Conservation (phyloP, 495 filamentous ascomycete genomes). For the Niebla homalea region DNA sequence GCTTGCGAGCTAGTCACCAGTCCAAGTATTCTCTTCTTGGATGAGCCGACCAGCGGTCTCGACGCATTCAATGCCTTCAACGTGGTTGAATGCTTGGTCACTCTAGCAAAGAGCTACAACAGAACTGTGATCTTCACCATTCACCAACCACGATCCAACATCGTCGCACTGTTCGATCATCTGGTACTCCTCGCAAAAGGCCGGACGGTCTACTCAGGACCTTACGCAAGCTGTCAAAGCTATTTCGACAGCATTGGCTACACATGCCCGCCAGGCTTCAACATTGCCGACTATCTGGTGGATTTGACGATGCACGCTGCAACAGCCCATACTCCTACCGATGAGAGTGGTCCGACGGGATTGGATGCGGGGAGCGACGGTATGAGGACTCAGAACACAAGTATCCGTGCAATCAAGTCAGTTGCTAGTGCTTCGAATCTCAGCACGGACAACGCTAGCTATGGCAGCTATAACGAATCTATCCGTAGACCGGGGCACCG, state of each 20-base stretch:
- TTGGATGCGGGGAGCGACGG: slow-evolving; percentile 29
- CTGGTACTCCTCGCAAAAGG: slow-evolving; percentile 82
- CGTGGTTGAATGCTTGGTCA: slow-evolving; percentile 91
- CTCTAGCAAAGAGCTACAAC: slow-evolving; percentile 87
- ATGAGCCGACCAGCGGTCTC: slow-evolving; percentile 91
- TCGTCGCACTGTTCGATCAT: slow-evolving; percentile 94
- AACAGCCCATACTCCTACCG: slow-evolving; percentile 38
- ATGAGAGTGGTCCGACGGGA: slow-evolving; percentile 38
- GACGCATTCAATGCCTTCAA: slow-evolving; percentile 97
- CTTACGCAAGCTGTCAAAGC: slow-evolving; percentile 73
- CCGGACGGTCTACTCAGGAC: slow-evolving; percentile 83
- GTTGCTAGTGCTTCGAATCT: slow-evolving; percentile 66
- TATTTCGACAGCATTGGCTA: slow-evolving; percentile 92
- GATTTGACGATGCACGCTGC: slow-evolving; percentile 95
- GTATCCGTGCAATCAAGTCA: slow-evolving; percentile 79
- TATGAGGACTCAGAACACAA: slow-evolving; percentile 67
- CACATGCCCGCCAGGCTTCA: slow-evolving; percentile 88
- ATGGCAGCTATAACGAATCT: slow-evolving; percentile 47
- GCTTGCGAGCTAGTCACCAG: slow-evolving; percentile 96
- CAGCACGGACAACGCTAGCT: slow-evolving; percentile 40
- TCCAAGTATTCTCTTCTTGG: slow-evolving; percentile 91
- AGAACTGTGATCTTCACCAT: slow-evolving; percentile 97
- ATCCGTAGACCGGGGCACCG: slow-evolving; percentile 47
- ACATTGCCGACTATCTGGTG: slow-evolving; percentile 94
- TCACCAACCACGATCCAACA: slow-evolving; percentile 98